Base-by-base conservation (phyloP, 2,329 filamentous ascomycete species). In the Aspergillus texensis region DNA sequence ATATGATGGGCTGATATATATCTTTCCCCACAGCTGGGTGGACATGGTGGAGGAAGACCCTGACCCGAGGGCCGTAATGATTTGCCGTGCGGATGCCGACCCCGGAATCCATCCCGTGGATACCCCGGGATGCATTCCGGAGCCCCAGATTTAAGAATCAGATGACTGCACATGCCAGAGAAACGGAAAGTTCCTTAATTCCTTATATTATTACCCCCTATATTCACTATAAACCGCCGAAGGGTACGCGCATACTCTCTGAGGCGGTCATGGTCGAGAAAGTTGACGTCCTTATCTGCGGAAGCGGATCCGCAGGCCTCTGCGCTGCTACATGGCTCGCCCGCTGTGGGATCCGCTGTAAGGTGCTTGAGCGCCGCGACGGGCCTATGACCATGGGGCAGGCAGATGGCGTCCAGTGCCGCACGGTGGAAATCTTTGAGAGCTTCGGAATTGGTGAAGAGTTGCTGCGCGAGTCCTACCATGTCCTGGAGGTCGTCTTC, bases 331-430 rank as follows among this genome's bases (percentile, higher is more conserved):
- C 85, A 32, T 90, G 86, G 87, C 83, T 90, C 3, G 80, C 87
- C 1, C 83, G 83, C 26, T 84, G 82, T 72, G 82, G 83, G n/a
- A 79, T 89, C 65, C 74, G 77, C 28, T 88, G 83, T 77, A 83
- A 79, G 50, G 83, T 90, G 30, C 77, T 90, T 0, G 88, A 91
- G 68, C 81, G 80, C 6, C 82, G 85, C 6, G 63, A 75, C 4
- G 87, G 86, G 0, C 86, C 85, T 0, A 79, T 90, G 57, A 70
- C 79, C 46, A 80, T 83, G 53, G 88, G 88, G 3, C 86, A 90
- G 74, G 89, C 88, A 16, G 88, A 91, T 64, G 86, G 86, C 1
- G 84, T 88, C 21, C 85, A 88, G 73, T 85, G 83, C 61, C 84
- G 86, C 1, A 87, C 86, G 0, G 85, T 88, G 16, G 87, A 89